phyloP scores from a whole-genome alignment of 2,329 filamentous ascomycete species.

The Raffaelea albimanens region DNA sequence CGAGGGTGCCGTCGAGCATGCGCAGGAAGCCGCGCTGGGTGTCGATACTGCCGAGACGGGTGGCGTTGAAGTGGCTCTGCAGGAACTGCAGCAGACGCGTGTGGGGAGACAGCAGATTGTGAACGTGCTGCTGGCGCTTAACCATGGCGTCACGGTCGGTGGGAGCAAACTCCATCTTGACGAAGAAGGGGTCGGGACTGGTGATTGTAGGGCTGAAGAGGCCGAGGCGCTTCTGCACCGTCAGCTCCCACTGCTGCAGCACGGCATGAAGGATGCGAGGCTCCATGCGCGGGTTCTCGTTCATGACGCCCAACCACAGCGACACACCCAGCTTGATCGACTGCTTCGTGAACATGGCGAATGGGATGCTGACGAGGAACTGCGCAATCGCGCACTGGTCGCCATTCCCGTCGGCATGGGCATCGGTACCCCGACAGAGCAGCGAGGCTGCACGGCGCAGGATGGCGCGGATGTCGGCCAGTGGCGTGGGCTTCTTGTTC shows the following conservation, averaged over 20 bases:
- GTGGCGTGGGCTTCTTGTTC: conserved; percentile 58
- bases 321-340: conserved; percentile 94
- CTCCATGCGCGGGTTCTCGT: conserved; percentile 86
- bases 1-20: conserved; percentile 68
- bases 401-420: background rate
- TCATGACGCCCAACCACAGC: conserved; percentile 92
- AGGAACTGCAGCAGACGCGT: conserved; percentile 80
- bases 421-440: conserved; percentile 61
- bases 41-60: conserved; percentile 73
- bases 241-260: conserved; percentile 82
- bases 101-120: conserved; percentile 80
- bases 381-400: conserved; percentile 67
- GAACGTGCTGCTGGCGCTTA: conserved; percentile 67
- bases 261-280: conserved; percentile 79
- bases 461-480: conserved; percentile 69
- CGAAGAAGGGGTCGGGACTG: conserved; percentile 80
- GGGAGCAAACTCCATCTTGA: conserved; percentile 86
- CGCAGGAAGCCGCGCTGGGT: conserved; percentile 75
- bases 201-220: conserved; percentile 68
- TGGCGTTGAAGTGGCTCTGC: conserved; percentile 89
- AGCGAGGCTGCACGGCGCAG: conserved; percentile 78
- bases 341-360: conserved; percentile 85
- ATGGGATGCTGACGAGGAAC: conserved; percentile 86
- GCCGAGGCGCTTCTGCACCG: conserved; percentile 66
- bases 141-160: conserved; percentile 69